Conservation (phyloP, 495 filamentous ascomycete genomes). For the Penicillium steckii region DNA sequence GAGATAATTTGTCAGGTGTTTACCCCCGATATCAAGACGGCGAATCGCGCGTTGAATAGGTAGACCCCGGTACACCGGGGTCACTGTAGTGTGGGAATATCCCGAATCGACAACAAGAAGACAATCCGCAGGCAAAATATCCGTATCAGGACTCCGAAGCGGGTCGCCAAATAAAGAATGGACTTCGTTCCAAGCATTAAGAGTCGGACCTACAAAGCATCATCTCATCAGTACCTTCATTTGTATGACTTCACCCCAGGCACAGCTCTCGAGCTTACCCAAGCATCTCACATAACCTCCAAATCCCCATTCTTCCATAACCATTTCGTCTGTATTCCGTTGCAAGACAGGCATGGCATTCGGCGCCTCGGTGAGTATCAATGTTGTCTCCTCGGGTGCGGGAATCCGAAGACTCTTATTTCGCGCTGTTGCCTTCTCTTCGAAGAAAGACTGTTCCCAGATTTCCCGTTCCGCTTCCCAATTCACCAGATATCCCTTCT, state of each 20-base stretch:
- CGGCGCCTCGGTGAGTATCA: slow-evolving; percentile 88
- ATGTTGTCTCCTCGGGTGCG: slow-evolving; percentile 68
- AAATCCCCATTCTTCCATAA: slow-evolving; percentile 99
- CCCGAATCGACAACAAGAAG: slow-evolving; percentile 86
- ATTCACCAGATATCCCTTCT: slow-evolving; percentile 93
- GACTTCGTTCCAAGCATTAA: slow-evolving; percentile 85
- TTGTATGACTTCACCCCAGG: neutral
- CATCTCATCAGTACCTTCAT: neutral
- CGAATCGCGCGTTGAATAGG: slow-evolving; percentile 80
- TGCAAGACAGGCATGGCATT: slow-evolving; percentile 80
- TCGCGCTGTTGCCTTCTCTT: slow-evolving; percentile 58
- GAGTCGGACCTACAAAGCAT: slow-evolving; percentile 51
- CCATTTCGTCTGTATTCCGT: slow-evolving; percentile 88
- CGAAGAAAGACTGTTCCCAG: slow-evolving; percentile 89
- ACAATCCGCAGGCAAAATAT: slow-evolving; percentile 68
- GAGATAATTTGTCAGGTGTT: slow-evolving; percentile 91
- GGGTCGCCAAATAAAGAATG: slow-evolving; percentile 58
- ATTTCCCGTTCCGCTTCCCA: slow-evolving; percentile 97
- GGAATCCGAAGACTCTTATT: slow-evolving; percentile 35
- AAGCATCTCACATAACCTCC: slow-evolving; percentile 74
- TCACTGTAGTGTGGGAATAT: slow-evolving; percentile 92
- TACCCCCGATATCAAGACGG: slow-evolving; percentile 87
- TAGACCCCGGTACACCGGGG: slow-evolving; percentile 77
- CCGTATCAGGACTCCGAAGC: slow-evolving; percentile 24
- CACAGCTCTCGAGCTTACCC: slow-evolving; percentile 28